Conservation (phyloP, 2,329 filamentous ascomycete genomes). For the Coccinonectria pachysandricola region DNA sequence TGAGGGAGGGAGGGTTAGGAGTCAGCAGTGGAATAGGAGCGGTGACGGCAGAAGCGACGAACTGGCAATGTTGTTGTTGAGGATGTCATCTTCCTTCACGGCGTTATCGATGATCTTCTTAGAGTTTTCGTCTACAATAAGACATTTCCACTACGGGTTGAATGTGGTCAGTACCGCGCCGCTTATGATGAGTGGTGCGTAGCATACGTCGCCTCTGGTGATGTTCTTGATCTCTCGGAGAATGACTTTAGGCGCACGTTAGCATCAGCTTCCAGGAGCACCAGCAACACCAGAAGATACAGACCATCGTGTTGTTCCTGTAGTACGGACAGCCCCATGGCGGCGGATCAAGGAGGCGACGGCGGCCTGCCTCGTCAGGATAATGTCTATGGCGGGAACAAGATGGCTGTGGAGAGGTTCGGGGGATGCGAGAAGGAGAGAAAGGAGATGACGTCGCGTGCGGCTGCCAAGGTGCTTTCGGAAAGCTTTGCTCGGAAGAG, state of each 20-base stretch:
- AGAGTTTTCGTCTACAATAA: conserved; percentile 78
- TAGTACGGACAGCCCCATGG: conserved; percentile 77
- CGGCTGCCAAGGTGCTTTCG: too few species aligned
- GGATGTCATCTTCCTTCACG: conserved; percentile 89
- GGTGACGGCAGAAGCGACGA: conserved; percentile 26
- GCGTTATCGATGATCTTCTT: conserved; percentile 84
- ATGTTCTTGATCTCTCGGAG: conserved; percentile 56
- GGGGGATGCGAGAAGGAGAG: conserved; percentile 2
- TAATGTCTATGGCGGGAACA: conserved; percentile 7
- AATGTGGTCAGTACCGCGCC: conserved; percentile 5
- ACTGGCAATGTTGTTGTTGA: conserved; percentile 96
- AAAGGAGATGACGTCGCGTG: conserved; percentile 3
- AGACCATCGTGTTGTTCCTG: conserved; percentile 59
- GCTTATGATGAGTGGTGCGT: too few species aligned
- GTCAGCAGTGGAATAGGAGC: conserved; percentile 6
- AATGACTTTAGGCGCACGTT: conserved; percentile 21
- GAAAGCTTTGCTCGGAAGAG: conserved; percentile 4
- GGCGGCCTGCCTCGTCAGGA: conserved; percentile 18
- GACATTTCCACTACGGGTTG: conserved; percentile 75
- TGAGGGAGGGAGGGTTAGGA: conserved; percentile 27
- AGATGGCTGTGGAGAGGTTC: conserved; percentile 2
- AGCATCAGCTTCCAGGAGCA: conserved; percentile 7
- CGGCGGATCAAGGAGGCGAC: conserved; percentile 35
- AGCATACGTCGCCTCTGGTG: conserved; percentile 69
- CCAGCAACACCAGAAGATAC: neutral